phyloP scores from a whole-genome alignment of 352 stramenopile species.

The Globisporangium lucens region DNA sequence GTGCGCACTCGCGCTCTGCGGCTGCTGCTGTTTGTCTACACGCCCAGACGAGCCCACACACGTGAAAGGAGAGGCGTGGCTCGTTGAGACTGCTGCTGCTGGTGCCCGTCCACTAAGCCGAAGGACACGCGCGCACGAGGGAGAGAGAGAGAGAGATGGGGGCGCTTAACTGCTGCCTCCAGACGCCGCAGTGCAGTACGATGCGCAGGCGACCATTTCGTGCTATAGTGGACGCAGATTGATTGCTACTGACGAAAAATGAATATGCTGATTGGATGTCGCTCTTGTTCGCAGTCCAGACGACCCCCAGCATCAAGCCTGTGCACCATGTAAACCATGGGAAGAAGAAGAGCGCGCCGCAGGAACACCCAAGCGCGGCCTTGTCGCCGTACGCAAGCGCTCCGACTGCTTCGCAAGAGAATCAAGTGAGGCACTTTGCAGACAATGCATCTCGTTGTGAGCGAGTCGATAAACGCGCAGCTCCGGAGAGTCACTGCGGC shows the following conservation, averaged over 20 bases:
- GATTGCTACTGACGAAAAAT: neutral
- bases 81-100: neutral
- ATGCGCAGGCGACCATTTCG: neutral
- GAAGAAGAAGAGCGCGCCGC: neutral
- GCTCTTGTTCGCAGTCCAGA: neutral
- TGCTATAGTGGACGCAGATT: neutral
- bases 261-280: neutral
- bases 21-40: neutral
- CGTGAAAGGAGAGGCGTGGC: neutral
- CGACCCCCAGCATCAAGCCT: neutral
- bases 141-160: slow-evolving; percentile 12
- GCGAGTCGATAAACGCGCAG: neutral
- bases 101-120: neutral
- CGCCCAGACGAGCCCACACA: neutral
- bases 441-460: neutral
- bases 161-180: slow-evolving; percentile 22
- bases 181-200: slow-evolving; percentile 17
- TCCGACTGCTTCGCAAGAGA: no score
- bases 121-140: neutral
- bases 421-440: neutral
- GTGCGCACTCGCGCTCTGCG: neutral
- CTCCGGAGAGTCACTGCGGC: neutral
- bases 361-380: neutral
- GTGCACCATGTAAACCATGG: neutral
- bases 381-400: no score